Percentiles rank a stretch among this genome's conserved stretches.
phyloP scores from a whole-genome alignment of 1,284 basidiomycete genomes.

The Inonotus hispidus region DNA sequence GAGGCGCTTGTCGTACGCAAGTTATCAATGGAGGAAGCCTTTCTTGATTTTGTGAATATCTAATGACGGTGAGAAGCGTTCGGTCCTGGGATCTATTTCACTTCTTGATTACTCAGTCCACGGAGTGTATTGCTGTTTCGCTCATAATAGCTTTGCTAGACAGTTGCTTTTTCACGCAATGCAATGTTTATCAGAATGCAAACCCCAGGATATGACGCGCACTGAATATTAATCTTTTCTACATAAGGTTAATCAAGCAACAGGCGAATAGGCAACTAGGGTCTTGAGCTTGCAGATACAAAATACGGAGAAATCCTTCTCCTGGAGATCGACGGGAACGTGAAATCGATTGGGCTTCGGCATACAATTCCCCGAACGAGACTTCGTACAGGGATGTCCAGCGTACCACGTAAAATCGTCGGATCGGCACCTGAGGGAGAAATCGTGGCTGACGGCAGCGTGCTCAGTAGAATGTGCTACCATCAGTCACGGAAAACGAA shows the following conservation, averaged over 20 bases:
- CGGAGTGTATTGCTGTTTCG: not conserved
- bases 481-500: not conserved
- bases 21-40: conserved; percentile 64
- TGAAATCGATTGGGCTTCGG: too few species aligned
- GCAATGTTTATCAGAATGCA: not conserved
- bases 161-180: not conserved
- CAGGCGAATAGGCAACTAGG: not conserved
- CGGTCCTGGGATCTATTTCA: not conserved
- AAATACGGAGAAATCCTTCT: not conserved
- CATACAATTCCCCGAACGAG: not conserved
- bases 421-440: not conserved
- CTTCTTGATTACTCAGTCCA: not conserved
- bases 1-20: conserved; percentile 74
- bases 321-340: not conserved
- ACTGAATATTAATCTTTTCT: not conserved
- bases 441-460: not conserved
- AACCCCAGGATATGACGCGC: not conserved
- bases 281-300: not conserved
- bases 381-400: not conserved
- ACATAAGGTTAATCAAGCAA: not conserved
- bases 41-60: conserved; percentile 68
- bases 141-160: not conserved
- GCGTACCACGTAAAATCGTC: not conserved
- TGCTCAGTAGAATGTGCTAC: not conserved
- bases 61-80: conserved; percentile 30